These are phyloP conservation scores for Oryza meyeriana DNA, from an alignment of 176 grass and related monocot species.

Conservation along the genomic window DNA sequence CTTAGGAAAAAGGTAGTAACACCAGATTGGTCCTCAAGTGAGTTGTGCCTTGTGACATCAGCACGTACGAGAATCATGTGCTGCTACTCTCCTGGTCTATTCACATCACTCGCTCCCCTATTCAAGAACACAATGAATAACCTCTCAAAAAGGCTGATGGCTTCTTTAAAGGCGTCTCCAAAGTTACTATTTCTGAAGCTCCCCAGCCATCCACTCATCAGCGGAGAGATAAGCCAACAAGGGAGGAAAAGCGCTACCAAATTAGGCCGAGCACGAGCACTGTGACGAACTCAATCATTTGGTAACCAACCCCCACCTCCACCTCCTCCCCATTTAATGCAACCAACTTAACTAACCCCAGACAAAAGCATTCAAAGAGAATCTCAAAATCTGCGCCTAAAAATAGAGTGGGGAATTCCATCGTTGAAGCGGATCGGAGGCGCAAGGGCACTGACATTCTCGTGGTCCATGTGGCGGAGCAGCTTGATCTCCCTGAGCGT, in stretches of 20 bases:
- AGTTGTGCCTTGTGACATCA: conserved; percentile 22
- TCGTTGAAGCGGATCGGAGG: not conserved
- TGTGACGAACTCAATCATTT: conserved; percentile 34
- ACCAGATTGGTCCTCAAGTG: conserved; percentile 24
- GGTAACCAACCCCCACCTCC: conserved; percentile 22
- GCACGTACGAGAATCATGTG: conserved; percentile 14
- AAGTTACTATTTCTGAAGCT: conserved; percentile 31
- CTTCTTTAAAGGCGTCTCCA: conserved; percentile 31
- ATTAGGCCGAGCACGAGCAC: conserved; percentile 16
- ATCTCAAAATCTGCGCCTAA: not conserved
- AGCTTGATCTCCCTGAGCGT: conserved; percentile 98
- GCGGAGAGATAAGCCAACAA: not conserved
- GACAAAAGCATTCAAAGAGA: conserved; percentile 11
- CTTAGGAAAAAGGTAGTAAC: conserved; percentile 16
- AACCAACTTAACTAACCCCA: not conserved
- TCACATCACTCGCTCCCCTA: conserved; percentile 4
- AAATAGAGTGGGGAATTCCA: too few species aligned
- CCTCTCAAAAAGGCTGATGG: conserved; percentile 22
- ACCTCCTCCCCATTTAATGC: conserved; percentile 35
- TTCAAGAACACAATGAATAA: conserved; percentile 39
- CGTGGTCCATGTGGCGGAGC: conserved; percentile 98
- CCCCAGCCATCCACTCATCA: not conserved
- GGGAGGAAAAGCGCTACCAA: conserved; percentile 7
- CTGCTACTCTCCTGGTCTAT: conserved; percentile 1
- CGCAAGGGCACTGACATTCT: conserved; percentile 57